These are phyloP conservation scores for Fusarium setosum DNA, from an alignment of 2,329 filamentous ascomycete genomes.

Conservation along the genomic window DNA sequence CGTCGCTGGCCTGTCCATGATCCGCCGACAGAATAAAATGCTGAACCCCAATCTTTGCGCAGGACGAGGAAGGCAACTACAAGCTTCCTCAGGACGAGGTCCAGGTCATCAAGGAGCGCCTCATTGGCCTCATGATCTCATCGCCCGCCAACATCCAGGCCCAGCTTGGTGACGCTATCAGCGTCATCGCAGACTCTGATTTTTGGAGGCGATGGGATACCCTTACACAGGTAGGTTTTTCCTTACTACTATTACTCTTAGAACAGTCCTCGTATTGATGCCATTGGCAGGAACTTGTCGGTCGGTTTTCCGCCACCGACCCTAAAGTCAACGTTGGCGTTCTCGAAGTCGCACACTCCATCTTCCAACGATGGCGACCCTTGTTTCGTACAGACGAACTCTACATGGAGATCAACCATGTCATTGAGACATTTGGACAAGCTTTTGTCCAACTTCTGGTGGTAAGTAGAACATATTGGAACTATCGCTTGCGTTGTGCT, in stretches of 20 bases:
- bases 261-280: not conserved
- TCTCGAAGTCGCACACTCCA: slow-evolving; percentile 96
- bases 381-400: slow-evolving; percentile 93
- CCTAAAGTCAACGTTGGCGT: slow-evolving; percentile 91
- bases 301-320: slow-evolving; percentile 84
- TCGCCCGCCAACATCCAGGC: slow-evolving; percentile 89
- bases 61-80: slow-evolving; percentile 94
- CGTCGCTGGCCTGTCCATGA: slow-evolving; percentile 48
- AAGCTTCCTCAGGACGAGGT: slow-evolving; percentile 88
- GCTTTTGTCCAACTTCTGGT: slow-evolving; percentile 86
- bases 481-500: slow-evolving; percentile 4
- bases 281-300: slow-evolving; percentile 80
- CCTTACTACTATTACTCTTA: too few relatives aligned
- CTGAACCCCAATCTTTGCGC: slow-evolving; percentile 30
- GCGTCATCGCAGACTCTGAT: slow-evolving; percentile 96
- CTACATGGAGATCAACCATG: slow-evolving; percentile 96
- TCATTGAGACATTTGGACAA: slow-evolving; percentile 83
- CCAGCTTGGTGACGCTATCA: slow-evolving; percentile 96
- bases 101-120: slow-evolving; percentile 88
- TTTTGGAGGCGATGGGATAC: slow-evolving; percentile 98
- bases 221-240: slow-evolving; percentile 78
- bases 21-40: slow-evolving; percentile 25
- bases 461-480: slow-evolving; percentile 56
- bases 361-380: slow-evolving; percentile 95
- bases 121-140: slow-evolving; percentile 96